Base-by-base conservation (phyloP, 2,329 filamentous ascomycete species). In the Colletotrichum sp. region DNA sequence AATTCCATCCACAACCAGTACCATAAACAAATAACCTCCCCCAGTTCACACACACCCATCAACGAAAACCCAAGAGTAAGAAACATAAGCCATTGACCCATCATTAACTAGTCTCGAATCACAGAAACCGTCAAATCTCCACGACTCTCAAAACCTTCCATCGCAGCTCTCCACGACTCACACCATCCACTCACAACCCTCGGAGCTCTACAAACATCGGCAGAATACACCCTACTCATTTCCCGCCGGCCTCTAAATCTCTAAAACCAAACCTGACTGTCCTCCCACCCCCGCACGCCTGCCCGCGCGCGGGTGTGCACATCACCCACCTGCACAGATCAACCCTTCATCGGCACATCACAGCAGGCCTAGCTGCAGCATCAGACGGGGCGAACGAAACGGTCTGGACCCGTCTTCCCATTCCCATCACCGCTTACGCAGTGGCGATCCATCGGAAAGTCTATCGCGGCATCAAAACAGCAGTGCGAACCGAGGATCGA, bases 401-500 rank as follows among this genome's bases (percentile, higher is more conserved):
- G 38, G 61, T 64, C 38, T 64, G 61, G 61, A 64, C 61, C 61
- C 6, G 7, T 38, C 36, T 33, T 31, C n/a, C 0, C 18, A n/a
- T 33, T 31, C 31, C 55, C 34, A 34, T 63, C 61, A 15, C 21
- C 36, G 61, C 36, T 51, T 9, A n/a, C 21, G 24, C 34, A 27
- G 34, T 43, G 59, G 59, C 59, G 15, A 43, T 21, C 58, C 61
- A n/a, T 59, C 57, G 57, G n/a, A 33, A 59, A 34, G 57, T 59
- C 29, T 59, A 36, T 51, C 59, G 11, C 33, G 5, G 59, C 59
- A 43, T 24, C 33, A 34, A 31, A 34, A 33, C 18, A 36, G 57
- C 33, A 62, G 34, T n/a, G 33, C 59, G 21, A 62, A 38, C 33
- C 59, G 59, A 62, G 59, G 59, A 62, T 59, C 57, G 57, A 33